A percentile compares a stretch with the other conserved stretches of the same genome.
phyloP scores from a whole-genome alignment of 225 moss, liverwort and hornwort genomes.

The Antitrichia curtipendula region DNA sequence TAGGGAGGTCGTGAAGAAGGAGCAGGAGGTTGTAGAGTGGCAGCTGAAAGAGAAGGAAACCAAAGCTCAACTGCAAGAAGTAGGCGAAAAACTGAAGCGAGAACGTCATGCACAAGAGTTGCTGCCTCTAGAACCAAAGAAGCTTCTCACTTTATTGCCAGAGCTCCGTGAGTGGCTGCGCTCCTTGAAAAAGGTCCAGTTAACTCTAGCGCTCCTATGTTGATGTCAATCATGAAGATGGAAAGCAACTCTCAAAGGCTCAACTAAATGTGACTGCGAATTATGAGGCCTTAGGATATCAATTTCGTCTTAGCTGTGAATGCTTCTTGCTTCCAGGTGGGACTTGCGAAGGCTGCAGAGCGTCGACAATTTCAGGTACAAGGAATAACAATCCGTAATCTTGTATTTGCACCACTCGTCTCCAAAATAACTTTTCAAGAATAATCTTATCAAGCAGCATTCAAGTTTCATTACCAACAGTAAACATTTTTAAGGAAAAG shows the following conservation, averaged over 20 bases:
- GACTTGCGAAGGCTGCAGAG: neutral
- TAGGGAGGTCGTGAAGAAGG: constrained; percentile 20
- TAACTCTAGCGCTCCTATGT: neutral
- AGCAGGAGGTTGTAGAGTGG: constrained; percentile 38
- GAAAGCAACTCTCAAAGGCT: neutral
- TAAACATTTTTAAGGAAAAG: neutral
- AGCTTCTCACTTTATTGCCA: constrained; percentile 24
- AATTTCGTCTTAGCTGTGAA: neutral
- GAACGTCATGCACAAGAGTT: neutral
- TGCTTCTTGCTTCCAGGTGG: constrained; percentile 4
- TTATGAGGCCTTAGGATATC: neutral
- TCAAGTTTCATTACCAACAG: neutral
- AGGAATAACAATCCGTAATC: neutral
- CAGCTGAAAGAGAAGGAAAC: constrained; percentile 31
- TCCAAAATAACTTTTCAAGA: neutral
- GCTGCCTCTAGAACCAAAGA: constrained; percentile 15
- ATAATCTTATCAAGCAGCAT: neutral
- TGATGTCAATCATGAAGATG: neutral
- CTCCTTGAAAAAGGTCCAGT: constrained; percentile 18
- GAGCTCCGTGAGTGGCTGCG: constrained; percentile 33
- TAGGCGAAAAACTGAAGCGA: constrained; percentile 7
- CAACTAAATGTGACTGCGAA: neutral
- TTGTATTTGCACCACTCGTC: neutral
- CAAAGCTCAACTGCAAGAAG: constrained; percentile 21
- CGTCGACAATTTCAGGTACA: constrained; percentile 8